These are phyloP conservation scores for Trebouxia sp. DNA, from an alignment of 139 green algal species.

Conservation along the genomic window DNA sequence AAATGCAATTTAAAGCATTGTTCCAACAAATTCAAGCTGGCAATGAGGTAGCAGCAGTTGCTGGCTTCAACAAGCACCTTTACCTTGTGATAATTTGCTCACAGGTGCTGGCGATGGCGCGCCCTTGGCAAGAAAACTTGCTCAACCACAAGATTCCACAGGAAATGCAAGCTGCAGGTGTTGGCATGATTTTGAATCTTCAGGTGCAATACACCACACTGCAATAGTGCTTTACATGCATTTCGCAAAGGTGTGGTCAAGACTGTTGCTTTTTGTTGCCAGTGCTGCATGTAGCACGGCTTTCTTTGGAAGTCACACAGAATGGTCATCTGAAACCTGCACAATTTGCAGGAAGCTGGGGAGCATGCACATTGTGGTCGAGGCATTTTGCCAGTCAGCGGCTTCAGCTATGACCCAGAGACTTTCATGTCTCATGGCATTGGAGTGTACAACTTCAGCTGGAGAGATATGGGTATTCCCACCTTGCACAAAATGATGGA, in stretches of 20 bases:
- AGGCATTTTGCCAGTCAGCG: conserved; percentile 53
- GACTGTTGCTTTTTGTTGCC: too few relatives aligned
- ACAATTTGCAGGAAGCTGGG: conserved; percentile 47
- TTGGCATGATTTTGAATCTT: conserved; percentile 75
- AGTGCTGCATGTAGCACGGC: too few relatives aligned
- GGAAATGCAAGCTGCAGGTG: conserved; percentile 48
- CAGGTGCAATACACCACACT: conserved; percentile 39
- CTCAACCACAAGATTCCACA: conserved; percentile 45
- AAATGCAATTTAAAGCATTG: too few relatives aligned
- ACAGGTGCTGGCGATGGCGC: conserved; percentile 67
- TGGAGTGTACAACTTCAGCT: conserved; percentile 65
- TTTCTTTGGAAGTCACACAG: neutral
- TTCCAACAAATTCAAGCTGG: too few relatives aligned
- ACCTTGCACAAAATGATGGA: conserved; percentile 68
- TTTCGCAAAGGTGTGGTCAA: too few relatives aligned
- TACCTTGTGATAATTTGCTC: neutral
- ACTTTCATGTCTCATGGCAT: conserved; percentile 65
- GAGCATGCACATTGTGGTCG: conserved; percentile 73
- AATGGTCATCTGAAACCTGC: too few relatives aligned
- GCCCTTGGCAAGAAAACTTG: conserved; percentile 64
- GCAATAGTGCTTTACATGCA: too few relatives aligned
- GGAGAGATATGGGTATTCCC: conserved; percentile 75
- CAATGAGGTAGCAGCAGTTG: too few relatives aligned
- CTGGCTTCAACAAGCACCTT: neutral
- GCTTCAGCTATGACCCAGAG: conserved; percentile 72